Conservation (phyloP, 345 rosid genomes). For the Boechera stricta region DNA sequence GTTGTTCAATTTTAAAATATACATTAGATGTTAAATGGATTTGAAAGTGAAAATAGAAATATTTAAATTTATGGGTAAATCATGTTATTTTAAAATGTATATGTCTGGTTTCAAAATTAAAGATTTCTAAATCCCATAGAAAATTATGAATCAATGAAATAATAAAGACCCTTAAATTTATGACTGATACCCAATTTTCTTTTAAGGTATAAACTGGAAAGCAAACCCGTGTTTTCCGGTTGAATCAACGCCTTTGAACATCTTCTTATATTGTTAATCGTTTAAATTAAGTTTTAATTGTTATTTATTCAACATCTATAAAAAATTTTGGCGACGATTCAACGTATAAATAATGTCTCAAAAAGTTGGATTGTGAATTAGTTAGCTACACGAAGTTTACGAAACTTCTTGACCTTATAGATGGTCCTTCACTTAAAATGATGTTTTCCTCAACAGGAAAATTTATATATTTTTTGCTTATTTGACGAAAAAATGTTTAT, state of each 20-base stretch:
- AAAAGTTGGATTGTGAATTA: slow-evolving; percentile 29
- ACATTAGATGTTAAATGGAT: too few species aligned
- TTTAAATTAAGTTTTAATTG: not conserved
- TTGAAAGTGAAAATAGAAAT: too few species aligned
- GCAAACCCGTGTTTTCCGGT: slow-evolving; percentile 41
- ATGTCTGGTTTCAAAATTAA: too few species aligned
- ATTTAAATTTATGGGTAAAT: too few species aligned
- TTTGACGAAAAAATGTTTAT: not conserved
- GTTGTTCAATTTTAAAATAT: too few species aligned
- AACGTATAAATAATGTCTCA: slow-evolving; percentile 37
- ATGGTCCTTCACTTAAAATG: slow-evolving; percentile 13
- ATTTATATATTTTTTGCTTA: not conserved
- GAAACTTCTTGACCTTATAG: slow-evolving; percentile 12
- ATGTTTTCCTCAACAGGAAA: not conserved
- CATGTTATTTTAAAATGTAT: too few species aligned
- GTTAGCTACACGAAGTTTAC: slow-evolving; percentile 34
- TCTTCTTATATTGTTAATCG: slow-evolving; percentile 6
- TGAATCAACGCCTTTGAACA: slow-evolving; percentile 35
- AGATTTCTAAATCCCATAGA: too few species aligned
- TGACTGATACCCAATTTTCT: not conserved
- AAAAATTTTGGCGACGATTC: not conserved
- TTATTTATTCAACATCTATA: not conserved
- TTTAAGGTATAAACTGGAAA: slow-evolving; percentile 13
- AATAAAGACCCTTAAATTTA: too few species aligned
- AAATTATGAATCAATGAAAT: too few species aligned